These are phyloP conservation scores for Drosera spatulata DNA, from an alignment of 179 eudicot genomes.

Conservation along the genomic window DNA sequence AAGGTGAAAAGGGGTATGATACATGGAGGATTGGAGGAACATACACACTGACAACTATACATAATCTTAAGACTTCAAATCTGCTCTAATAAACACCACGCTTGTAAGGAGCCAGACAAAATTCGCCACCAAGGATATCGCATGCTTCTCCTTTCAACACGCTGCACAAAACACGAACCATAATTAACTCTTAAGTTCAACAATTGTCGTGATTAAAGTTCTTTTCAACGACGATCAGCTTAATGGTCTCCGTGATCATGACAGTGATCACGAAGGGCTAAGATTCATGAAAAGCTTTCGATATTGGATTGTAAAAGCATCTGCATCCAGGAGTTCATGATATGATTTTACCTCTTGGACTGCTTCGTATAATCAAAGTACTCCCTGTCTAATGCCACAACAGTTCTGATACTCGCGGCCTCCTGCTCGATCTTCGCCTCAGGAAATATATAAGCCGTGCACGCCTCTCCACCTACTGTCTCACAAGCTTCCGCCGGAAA, in stretches of 20 bases:
- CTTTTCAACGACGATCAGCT: neutral
- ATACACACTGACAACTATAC: too few relatives aligned
- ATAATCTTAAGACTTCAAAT: too few relatives aligned
- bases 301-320: neutral
- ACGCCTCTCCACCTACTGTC: slow-evolving; percentile 47
- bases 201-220: neutral
- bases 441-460: slow-evolving; percentile 37
- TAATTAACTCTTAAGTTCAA: too few relatives aligned
- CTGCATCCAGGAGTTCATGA: neutral
- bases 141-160: slow-evolving; percentile 50
- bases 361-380: slow-evolving; percentile 38
- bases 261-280: too few relatives aligned
- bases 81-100: slow-evolving; percentile 19
- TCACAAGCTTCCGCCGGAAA: slow-evolving; percentile 86
- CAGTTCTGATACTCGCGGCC: slow-evolving; percentile 3
- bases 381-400: slow-evolving; percentile 39
- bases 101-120: slow-evolving; percentile 36
- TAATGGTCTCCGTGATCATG: too few relatives aligned
- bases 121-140: slow-evolving; percentile 69
- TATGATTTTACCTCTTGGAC: slow-evolving; percentile 26
- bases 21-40: too few relatives aligned
- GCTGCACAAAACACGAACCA: slow-evolving; percentile 15
- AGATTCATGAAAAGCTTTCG: neutral
- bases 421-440: slow-evolving; percentile 40
- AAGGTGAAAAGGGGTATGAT: too few relatives aligned